These are phyloP conservation scores for Fusarium sp. DNA, from an alignment of 2,329 filamentous ascomycete species.

Conservation along the genomic window DNA sequence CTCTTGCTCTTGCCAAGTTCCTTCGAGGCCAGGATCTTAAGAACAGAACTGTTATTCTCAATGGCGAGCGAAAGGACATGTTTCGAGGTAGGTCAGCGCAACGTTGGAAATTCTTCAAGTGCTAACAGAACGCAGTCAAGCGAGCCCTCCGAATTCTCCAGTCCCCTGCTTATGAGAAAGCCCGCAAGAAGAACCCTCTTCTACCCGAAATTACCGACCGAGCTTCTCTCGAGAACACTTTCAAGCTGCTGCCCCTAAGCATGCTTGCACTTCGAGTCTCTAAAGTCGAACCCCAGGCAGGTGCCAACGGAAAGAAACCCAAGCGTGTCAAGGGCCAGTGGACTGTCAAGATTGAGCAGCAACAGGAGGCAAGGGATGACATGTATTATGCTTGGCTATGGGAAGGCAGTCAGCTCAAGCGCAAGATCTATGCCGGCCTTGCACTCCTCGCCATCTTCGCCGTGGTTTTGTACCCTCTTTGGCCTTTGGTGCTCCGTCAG, in stretches of 20 bases:
- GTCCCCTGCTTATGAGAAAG: constrained; percentile 91
- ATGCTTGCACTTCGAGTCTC: constrained; percentile 91
- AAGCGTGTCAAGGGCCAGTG: constrained; percentile 96
- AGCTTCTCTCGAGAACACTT: constrained; percentile 89
- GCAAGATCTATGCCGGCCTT: constrained; percentile 88
- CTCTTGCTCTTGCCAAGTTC: constrained; percentile 90
- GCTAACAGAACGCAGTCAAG: constrained; percentile 75
- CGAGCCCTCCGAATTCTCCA: constrained; percentile 91
- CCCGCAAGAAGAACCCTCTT: constrained; percentile 87
- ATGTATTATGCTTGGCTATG: constrained; percentile 98
- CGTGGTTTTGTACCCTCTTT: constrained; percentile 94
- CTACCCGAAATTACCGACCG: constrained; percentile 91
- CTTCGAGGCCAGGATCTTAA: constrained; percentile 88
- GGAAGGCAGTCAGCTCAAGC: constrained; percentile 93
- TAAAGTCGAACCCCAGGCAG: constrained; percentile 79
- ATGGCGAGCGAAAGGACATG: constrained; percentile 98
- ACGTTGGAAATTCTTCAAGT: background rate
- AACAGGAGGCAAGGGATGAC: constrained; percentile 88
- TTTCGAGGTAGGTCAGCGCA: constrained; percentile 78
- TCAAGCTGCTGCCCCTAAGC: constrained; percentile 94
- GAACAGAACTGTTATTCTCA: constrained; percentile 89
- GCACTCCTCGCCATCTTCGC: constrained; percentile 87
- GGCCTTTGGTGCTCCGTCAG: constrained; percentile 90
- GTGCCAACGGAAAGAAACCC: constrained; percentile 73
- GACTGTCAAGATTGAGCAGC: constrained; percentile 95